phyloP scores from a whole-genome alignment of 2,329 filamentous ascomycete genomes.

The Alternaria solani region DNA sequence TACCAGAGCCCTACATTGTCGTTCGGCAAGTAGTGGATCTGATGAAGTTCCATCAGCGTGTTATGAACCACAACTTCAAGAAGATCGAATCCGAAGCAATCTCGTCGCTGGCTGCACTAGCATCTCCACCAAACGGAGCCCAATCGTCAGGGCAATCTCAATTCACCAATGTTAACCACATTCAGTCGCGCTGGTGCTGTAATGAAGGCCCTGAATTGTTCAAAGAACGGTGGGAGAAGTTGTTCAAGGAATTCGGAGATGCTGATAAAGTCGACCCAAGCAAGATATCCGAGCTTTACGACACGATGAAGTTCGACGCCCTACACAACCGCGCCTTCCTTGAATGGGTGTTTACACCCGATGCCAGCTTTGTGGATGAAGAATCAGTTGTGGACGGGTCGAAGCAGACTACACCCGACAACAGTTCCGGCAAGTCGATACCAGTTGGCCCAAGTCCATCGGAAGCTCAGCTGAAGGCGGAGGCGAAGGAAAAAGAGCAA shows the following conservation, averaged over 20 bases:
- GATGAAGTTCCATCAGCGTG: slow-evolving; percentile 95
- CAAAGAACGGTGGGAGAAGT: slow-evolving; percentile 96
- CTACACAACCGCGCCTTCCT: slow-evolving; percentile 95
- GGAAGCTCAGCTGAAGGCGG: slow-evolving; percentile 40
- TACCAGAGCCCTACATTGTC: slow-evolving; percentile 92
- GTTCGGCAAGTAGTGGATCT: slow-evolving; percentile 90
- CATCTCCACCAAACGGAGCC: slow-evolving; percentile 33
- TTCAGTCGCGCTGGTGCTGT: slow-evolving; percentile 94
- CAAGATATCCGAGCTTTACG: slow-evolving; percentile 97
- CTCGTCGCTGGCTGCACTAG: slow-evolving; percentile 63
- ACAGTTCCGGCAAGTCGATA: slow-evolving; percentile 33
- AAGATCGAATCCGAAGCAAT: slow-evolving; percentile 75
- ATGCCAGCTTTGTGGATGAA: slow-evolving; percentile 78
- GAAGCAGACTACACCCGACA: slow-evolving; percentile 42
- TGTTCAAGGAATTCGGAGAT: slow-evolving; percentile 96
- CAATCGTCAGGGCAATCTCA: slow-evolving; percentile 52
- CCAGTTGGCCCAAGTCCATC: slow-evolving; percentile 39
- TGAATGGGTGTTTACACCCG: slow-evolving; percentile 96
- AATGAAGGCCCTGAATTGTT: slow-evolving; percentile 95
- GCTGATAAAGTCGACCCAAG: slow-evolving; percentile 97
- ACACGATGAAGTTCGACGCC: slow-evolving; percentile 99
- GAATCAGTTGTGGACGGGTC: slow-evolving; percentile 46
- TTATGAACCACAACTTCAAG: slow-evolving; percentile 93
- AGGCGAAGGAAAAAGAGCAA: slow-evolving; percentile 49
- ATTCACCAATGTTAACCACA: slow-evolving; percentile 53